Conservation (phyloP, 78 protist species). For the Dictyostelium firmibasis region DNA sequence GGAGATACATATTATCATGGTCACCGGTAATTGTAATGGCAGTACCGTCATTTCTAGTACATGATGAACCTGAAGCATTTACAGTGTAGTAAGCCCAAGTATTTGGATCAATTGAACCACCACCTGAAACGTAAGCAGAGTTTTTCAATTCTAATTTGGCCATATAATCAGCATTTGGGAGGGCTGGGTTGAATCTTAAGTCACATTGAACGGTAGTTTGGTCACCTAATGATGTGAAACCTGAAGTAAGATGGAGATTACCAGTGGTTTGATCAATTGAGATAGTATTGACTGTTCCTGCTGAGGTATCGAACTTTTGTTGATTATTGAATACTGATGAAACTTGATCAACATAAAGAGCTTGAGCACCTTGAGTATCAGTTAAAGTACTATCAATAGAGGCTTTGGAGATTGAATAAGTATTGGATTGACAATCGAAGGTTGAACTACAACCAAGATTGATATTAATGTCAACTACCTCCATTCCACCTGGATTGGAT, state of each 20-base stretch:
- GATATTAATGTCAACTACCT: constrained; percentile 56
- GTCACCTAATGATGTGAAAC: not conserved
- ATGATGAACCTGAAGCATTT: not conserved
- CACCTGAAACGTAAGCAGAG: not conserved
- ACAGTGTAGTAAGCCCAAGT: constrained; percentile 19
- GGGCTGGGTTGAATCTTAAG: not conserved
- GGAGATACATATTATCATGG: constrained; percentile 12
- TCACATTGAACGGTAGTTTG: not conserved
- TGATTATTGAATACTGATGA: not conserved
- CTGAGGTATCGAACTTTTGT: not conserved
- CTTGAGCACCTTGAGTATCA: not conserved
- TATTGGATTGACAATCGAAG: not conserved
- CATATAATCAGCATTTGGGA: not conserved
- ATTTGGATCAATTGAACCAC: constrained; percentile 27
- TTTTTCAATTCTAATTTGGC: constrained; percentile 19
- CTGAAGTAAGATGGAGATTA: not conserved
- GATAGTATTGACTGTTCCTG: not conserved
- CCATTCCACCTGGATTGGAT: not conserved
- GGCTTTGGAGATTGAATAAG: not conserved
- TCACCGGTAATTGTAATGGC: not conserved
- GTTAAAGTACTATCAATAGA: not conserved
- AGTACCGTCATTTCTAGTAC: not conserved
- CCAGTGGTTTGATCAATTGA: not conserved
- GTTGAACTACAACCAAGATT: constrained; percentile 6
- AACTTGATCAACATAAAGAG: not conserved